Evolutionary conservation across 108 stramenopile genomes (phyloP).

Genomic region (Cyclotella baltica): DNA sequence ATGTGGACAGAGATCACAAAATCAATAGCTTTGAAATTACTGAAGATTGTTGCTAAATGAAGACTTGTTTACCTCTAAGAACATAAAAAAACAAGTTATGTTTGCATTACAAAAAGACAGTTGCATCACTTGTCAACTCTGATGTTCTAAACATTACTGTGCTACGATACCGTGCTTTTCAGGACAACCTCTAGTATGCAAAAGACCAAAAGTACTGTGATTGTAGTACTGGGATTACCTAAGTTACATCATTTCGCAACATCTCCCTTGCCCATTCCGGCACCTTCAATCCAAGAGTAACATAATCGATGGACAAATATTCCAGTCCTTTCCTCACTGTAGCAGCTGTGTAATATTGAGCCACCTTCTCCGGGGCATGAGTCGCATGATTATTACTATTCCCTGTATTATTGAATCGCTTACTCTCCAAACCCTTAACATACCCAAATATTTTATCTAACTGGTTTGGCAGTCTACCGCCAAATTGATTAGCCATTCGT

Average conservation of each 20-base stretch:
- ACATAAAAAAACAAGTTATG: too few species aligned
- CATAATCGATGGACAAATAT: slow-evolving; percentile 70
- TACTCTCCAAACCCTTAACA: slow-evolving; percentile 9
- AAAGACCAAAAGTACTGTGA: too few species aligned
- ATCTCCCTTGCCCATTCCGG: slow-evolving; percentile 73
- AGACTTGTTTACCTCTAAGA: too few species aligned
- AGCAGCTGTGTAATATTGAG: slow-evolving; percentile 60
- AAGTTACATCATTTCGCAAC: slow-evolving; percentile 42
- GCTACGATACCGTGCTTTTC: too few species aligned
- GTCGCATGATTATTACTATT: slow-evolving; percentile 21
- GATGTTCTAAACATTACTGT: too few species aligned
- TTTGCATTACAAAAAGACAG: too few species aligned
- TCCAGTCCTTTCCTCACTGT: slow-evolving; percentile 67
- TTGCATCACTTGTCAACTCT: too few species aligned
- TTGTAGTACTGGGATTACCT: too few species aligned
- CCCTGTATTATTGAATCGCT: slow-evolving; percentile 24
- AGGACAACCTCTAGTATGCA: too few species aligned
- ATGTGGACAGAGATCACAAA: too few species aligned
- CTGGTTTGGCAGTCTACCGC: slow-evolving; percentile 24
- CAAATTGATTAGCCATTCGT: slow-evolving; percentile 40
- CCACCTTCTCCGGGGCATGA: slow-evolving; percentile 44
- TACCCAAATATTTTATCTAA: slow-evolving; percentile 35
- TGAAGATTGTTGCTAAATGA: too few species aligned
- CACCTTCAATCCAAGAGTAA: slow-evolving; percentile 57
- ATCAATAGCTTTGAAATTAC: too few species aligned